These are phyloP conservation scores for Pichia sp. DNA, from an alignment of 1,139 yeast genomes.

Conservation along the genomic window DNA sequence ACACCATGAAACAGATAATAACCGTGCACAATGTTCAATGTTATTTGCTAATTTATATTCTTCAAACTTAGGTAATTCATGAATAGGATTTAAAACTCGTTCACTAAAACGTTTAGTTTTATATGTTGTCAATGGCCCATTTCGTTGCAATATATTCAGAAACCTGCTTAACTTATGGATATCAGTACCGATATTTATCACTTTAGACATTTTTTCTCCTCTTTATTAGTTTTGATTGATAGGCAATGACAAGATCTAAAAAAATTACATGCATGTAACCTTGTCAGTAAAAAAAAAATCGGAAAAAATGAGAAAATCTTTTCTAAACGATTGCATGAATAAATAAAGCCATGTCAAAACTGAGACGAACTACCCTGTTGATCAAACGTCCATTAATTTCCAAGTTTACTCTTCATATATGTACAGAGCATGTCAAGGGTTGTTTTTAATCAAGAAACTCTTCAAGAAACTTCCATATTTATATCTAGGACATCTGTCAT, in stretches of 20 bases:
- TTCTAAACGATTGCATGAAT: too few relatives aligned
- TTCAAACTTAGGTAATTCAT: conserved; percentile 40
- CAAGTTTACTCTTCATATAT: background rate
- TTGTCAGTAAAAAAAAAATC: too few relatives aligned
- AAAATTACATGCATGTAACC: too few relatives aligned
- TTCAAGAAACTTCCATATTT: conserved; percentile 13
- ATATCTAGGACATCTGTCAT: conserved; percentile 19
- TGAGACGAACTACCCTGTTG: too few relatives aligned
- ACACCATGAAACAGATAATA: conserved; percentile 59
- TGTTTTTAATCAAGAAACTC: conserved; percentile 1
- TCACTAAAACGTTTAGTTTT: conserved; percentile 38
- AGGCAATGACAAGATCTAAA: too few relatives aligned
- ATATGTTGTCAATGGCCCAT: conserved; percentile 26
- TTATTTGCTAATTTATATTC: conserved; percentile 18
- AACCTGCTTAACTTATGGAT: conserved; percentile 49
- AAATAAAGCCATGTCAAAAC: too few relatives aligned
- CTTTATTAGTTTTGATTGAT: too few relatives aligned
- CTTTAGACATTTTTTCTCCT: conserved; percentile 17
- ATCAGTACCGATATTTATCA: conserved; percentile 59
- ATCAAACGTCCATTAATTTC: too few relatives aligned
- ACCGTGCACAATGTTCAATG: conserved; percentile 28
- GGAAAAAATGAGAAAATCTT: too few relatives aligned
- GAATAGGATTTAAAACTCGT: conserved; percentile 45
- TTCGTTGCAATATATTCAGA: conserved; percentile 34
- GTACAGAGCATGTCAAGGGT: conserved; percentile 4